Evolutionary conservation across 106 monocot genomes (phyloP).

Genomic region (Agapanthus africanus): DNA sequence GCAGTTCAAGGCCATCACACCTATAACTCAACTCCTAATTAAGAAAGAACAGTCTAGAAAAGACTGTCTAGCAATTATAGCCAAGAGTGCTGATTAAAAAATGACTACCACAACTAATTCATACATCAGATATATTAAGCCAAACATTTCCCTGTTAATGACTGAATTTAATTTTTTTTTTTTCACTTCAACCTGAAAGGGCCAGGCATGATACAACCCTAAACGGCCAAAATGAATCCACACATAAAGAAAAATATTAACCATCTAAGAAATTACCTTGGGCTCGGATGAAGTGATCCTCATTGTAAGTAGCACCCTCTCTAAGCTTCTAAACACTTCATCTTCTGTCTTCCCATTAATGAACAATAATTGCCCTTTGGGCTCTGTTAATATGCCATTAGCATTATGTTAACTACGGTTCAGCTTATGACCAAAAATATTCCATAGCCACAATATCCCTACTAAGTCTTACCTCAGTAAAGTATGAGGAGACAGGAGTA

Average conservation of each 20-base stretch:
- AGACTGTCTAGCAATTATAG: not conserved
- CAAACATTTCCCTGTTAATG: not conserved
- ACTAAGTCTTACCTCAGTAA: not conserved
- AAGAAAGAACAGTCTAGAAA: no score
- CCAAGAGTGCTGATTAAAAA: not conserved
- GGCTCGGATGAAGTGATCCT: constrained; percentile 70
- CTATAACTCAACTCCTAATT: no score
- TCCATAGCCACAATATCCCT: not conserved
- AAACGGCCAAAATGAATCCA: not conserved
- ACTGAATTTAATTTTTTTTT: not conserved
- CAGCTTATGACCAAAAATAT: not conserved
- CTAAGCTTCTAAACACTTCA: constrained; percentile 79
- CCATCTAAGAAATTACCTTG: constrained; percentile 48
- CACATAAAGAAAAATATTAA: constrained; percentile 6
- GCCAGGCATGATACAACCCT: not conserved
- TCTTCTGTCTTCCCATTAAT: constrained; percentile 88
- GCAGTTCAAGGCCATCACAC: no score
- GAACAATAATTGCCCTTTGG: constrained; percentile 79
- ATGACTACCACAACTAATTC: not conserved
- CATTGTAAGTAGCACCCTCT: constrained; percentile 81
- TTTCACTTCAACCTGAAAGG: not conserved
- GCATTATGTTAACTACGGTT: not conserved
- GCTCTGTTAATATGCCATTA: constrained; percentile 41
- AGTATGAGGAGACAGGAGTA: not conserved
- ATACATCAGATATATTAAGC: not conserved